These are phyloP conservation scores for Geotrichum carabidarum DNA, from an alignment of 1,139 yeast species.

Conservation along the genomic window DNA sequence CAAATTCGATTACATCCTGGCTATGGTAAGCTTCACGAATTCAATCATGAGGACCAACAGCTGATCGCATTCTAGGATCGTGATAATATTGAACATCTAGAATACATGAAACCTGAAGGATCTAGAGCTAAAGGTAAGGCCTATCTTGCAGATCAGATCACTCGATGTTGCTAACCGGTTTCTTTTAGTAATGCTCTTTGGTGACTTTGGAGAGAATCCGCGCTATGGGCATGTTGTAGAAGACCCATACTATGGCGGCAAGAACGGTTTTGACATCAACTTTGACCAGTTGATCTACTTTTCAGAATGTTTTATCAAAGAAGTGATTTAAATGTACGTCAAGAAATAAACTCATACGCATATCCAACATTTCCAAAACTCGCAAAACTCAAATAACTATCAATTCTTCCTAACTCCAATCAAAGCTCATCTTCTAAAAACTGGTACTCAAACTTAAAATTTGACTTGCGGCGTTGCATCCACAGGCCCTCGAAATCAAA, in stretches of 20 bases:
- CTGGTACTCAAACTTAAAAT: conserved; percentile 53
- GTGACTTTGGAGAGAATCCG: conserved; percentile 61
- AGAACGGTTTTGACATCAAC: conserved; percentile 72
- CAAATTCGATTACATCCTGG: conserved; percentile 74
- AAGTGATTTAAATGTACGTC: background rate
- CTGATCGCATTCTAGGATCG: conserved; percentile 44
- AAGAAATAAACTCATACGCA: background rate
- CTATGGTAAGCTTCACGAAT: conserved; percentile 49
- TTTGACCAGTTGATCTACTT: conserved; percentile 71
- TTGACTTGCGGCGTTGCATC: conserved; percentile 75
- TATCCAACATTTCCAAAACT: background rate
- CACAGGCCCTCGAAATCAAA: conserved; percentile 90
- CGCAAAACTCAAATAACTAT: background rate
- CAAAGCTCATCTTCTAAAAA: conserved; percentile 42
- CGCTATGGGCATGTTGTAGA: conserved; percentile 56
- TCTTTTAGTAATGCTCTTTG: conserved; percentile 50
- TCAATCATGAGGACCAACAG: background rate
- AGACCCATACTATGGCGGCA: conserved; percentile 92
- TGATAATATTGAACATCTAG: conserved; percentile 55
- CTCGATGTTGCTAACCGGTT: background rate
- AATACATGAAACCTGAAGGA: conserved; percentile 53
- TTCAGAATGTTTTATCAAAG: conserved; percentile 26
- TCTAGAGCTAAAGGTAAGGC: conserved; percentile 42
- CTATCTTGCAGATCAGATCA: conserved; percentile 26
- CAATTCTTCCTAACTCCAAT: background rate